Base-by-base conservation (phyloP, 192 early-diverging fungal genomes). In the Chytriomyces sp. region DNA sequence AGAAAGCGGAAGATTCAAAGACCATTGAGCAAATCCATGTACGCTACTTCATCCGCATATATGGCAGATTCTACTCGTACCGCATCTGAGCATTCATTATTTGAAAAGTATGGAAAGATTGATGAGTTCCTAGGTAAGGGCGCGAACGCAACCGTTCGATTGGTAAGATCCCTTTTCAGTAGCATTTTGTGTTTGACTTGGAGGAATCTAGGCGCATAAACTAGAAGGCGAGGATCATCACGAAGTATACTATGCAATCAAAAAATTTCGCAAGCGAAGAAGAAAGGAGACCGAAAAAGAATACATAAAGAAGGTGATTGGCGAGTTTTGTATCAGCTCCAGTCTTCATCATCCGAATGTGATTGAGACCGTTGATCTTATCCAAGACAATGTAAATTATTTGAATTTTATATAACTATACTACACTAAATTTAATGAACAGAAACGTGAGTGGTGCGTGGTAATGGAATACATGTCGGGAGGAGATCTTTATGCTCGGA, bases 291-390 rank as follows among this genome's bases (percentile, higher is more conserved):
- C 89, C 14, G 77, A 96, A 82, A 90, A 91, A 78, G 93, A 96
- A 32, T 98, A 96, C 79, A 84, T 96, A 76, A 98, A 98, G 77
- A 98, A 97, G 82, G 80, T 98, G 72, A 92, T 92, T 37, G 90
- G 91, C 70, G 96, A 98, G 81, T 98, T 95, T 77, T 96, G 96
- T 80, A 98, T 98, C 57, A 78, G 92, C 68, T 96, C 94, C 1
- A 91, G 92, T 44, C 82, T 98, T 75, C 88, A 94, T 61, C 94
- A 98, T 80, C 80, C 84, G 68, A 95, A 98, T 78, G 83, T 98
- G 30, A 94, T 98, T 33, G 87, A 93, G 79, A 96, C 96, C 6
- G 84, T 98, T 19, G 96, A 98, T 80, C 78, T 98, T 59, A 92
- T 99, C 22, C 91, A 95, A 78, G 96, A 98, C 75, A 90, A 95